These are phyloP conservation scores for Stagonosporopsis chrysanthemi DNA, from an alignment of 2,329 filamentous ascomycete genomes.

Conservation along the genomic window DNA sequence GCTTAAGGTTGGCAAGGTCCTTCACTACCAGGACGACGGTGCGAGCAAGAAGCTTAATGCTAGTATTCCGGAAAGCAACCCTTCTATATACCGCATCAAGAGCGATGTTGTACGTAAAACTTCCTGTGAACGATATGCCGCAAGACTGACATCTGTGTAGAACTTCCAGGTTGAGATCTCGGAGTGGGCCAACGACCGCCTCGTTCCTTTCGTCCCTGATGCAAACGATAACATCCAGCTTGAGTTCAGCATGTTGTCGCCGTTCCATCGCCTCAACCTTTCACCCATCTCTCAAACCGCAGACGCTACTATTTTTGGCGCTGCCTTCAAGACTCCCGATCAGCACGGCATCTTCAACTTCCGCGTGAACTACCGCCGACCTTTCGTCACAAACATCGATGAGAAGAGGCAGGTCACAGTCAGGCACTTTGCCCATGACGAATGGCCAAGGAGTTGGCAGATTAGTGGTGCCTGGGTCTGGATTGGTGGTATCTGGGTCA, in stretches of 20 bases:
- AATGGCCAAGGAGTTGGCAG: slow-evolving; percentile 89
- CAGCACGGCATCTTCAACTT: slow-evolving; percentile 99
- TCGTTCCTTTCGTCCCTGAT: slow-evolving; percentile 75
- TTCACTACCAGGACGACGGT: slow-evolving; percentile 72
- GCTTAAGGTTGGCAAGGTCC: slow-evolving; percentile 79
- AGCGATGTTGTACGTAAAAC: slow-evolving; percentile 83
- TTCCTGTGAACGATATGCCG: background rate
- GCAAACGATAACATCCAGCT: slow-evolving; percentile 81
- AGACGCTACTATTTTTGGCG: slow-evolving; percentile 76
- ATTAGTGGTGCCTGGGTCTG: slow-evolving; percentile 95
- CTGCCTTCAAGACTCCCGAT: slow-evolving; percentile 84
- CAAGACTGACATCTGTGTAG: slow-evolving; percentile 55
- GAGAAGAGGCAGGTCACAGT: slow-evolving; percentile 96
- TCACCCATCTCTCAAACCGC: slow-evolving; percentile 62
- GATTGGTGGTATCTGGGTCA: slow-evolving; percentile 86
- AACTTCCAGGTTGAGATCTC: slow-evolving; percentile 88
- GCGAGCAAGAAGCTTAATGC: slow-evolving; percentile 57
- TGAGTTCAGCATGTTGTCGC: slow-evolving; percentile 98
- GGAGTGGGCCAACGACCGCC: slow-evolving; percentile 79
- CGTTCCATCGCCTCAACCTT: slow-evolving; percentile 89
- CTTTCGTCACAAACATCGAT: slow-evolving; percentile 86
- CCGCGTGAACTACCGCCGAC: slow-evolving; percentile 94
- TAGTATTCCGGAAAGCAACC: slow-evolving; percentile 68
- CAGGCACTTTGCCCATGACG: slow-evolving; percentile 94
- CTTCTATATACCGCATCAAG: slow-evolving; percentile 92